These are phyloP conservation scores for Lithocarpus polystachyus DNA, from an alignment of 306 rosid genomes.

Conservation along the genomic window DNA sequence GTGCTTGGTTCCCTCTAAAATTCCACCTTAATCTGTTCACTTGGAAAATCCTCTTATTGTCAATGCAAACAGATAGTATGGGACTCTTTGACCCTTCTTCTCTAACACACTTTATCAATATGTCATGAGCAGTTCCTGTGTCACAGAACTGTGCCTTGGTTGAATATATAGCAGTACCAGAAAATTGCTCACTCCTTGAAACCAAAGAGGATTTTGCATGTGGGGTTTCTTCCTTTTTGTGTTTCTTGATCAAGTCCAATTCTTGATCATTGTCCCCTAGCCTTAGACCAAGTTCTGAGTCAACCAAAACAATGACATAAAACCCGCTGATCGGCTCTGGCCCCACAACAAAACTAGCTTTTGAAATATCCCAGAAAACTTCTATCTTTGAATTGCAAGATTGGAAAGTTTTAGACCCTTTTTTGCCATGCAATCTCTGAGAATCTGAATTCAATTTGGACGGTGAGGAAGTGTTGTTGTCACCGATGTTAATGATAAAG, in stretches of 20 bases:
- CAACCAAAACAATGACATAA: conserved; percentile 29
- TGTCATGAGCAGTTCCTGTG: conserved; percentile 43
- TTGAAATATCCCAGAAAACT: conserved; percentile 44
- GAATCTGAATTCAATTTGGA: conserved; percentile 1
- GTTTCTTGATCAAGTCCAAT: not conserved
- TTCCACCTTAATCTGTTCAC: conserved; percentile 83
- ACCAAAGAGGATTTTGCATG: conserved; percentile 29
- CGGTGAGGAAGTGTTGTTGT: not conserved
- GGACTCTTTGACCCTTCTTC: conserved; percentile 35
- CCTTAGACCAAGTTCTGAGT: conserved; percentile 30
- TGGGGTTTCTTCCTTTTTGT: conserved; percentile 1
- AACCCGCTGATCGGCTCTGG: conserved; percentile 46
- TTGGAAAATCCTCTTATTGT: conserved; percentile 57
- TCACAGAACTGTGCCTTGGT: conserved; percentile 45
- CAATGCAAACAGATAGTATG: conserved; percentile 50
- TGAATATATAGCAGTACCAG: conserved; percentile 27
- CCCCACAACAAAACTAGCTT: conserved; percentile 32
- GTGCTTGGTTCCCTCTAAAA: conserved; percentile 86
- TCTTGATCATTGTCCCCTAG: conserved; percentile 43
- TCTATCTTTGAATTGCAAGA: conserved; percentile 20
- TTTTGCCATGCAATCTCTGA: not conserved
- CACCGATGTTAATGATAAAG: conserved; percentile 20
- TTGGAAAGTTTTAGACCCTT: conserved; percentile 29
- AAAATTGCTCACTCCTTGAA: conserved; percentile 40
- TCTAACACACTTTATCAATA: conserved; percentile 52